Evolutionary conservation across 495 filamentous ascomycete species (phyloP), one percentile per base, ranked within the genome.

Genomic region (Geopyxis carbonaria): DNA sequence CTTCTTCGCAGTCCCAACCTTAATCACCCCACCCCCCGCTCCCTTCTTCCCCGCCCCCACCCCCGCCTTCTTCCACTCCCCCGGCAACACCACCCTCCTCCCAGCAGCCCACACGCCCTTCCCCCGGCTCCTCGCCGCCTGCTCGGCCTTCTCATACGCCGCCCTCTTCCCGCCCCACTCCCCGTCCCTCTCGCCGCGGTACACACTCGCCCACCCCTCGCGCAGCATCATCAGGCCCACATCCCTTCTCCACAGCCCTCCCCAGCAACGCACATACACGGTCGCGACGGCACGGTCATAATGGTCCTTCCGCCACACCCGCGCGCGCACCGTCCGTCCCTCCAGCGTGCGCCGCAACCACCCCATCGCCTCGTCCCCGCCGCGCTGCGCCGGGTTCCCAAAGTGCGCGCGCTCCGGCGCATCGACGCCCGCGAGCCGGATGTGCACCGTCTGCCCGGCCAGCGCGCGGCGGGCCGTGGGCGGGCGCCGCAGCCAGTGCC

Each of bases 371-470:
- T 95, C 85, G 15, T 69, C 65, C 2, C 80, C 69, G 53, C 69
- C 79, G 2, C 87, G 89, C 57, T 97, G 89, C 20, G 76, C 81
- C 1, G 82, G 76, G 14, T 72, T 70, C 22, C 89, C 89, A 56
- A 92, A 97, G 58, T 97, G 91, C 2, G 83, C 79, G 27, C 78
- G 60, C 61, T 97, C 89, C 1, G 89, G 89, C 13, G 89, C 91
- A 54, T 97, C 89, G 31, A 95, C 58, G 24, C 89, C 89, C 5
- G 89, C 91, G 27, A 97, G 60, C 25, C 89, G 80, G 43, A 97
- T 66, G 33, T 84, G 76, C 35, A 97, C 85, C 16, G 86, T 94
- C 31, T 75, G 72, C 42, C 74, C 75, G 53, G 72, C 79, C 42
- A 92, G 56, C 21, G 76, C 68, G 42, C 72, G 65, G 55, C 64